phyloP scores from a whole-genome alignment of 306 rosid genomes.

The Betula pendula region DNA sequence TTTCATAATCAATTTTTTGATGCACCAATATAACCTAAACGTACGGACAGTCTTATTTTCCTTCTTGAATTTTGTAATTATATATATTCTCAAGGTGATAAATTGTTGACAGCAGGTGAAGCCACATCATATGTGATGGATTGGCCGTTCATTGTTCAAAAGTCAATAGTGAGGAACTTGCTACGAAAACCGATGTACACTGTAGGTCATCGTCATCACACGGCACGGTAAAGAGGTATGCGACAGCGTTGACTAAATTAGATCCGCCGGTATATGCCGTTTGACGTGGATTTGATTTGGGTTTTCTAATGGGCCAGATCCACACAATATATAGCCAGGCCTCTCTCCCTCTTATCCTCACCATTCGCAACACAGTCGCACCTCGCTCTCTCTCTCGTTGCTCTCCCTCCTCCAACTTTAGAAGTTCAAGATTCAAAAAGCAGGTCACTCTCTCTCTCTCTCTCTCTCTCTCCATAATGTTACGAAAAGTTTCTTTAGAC shows the following conservation, averaged over 20 bases:
- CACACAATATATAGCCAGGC: neutral
- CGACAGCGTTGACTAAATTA: neutral
- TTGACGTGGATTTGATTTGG: constrained; percentile 6
- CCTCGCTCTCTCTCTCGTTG: neutral
- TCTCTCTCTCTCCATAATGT: neutral
- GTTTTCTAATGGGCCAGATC: neutral
- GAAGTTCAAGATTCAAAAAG: neutral
- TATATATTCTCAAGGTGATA: neutral
- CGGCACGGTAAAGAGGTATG: neutral
- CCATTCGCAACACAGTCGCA: neutral
- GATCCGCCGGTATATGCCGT: neutral
- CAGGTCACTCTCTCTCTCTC: constrained; percentile 17
- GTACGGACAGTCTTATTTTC: too few relatives aligned
- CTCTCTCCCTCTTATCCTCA: neutral
- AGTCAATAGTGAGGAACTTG: neutral
- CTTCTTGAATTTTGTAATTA: neutral
- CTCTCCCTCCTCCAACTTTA: constrained; percentile 17
- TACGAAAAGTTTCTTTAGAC: neutral
- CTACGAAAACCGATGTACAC: neutral
- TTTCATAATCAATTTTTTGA: too few relatives aligned
- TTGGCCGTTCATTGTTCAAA: neutral
- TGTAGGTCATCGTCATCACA: neutral
- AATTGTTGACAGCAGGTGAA: neutral
- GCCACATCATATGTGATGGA: neutral
- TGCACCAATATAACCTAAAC: too few relatives aligned